Evolutionary conservation across 2,329 filamentous ascomycete genomes (phyloP).

Genomic region (Ilyonectria robusta): DNA sequence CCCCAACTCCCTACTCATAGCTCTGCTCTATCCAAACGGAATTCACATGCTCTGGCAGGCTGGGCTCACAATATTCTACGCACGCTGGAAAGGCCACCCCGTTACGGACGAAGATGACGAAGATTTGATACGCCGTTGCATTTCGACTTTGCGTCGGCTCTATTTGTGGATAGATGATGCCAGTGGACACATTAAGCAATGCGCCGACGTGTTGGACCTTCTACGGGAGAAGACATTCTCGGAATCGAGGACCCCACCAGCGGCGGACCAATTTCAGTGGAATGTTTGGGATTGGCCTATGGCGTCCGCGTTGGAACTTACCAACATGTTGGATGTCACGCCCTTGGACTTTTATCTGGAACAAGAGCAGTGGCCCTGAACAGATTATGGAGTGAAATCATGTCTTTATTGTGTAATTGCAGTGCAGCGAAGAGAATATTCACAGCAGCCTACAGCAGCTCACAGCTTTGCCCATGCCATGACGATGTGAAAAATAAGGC

Average conservation of each 20-base stretch:
- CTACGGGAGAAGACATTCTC: slow-evolving; percentile 40
- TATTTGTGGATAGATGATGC: slow-evolving; percentile 30
- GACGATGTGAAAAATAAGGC: no score
- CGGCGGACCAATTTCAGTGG: slow-evolving; percentile 41
- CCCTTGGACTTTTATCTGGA: slow-evolving; percentile 38
- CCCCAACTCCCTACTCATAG: slow-evolving; percentile 5
- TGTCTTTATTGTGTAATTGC: background rate
- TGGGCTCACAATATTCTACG: slow-evolving; percentile 43
- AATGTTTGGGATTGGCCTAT: slow-evolving; percentile 49
- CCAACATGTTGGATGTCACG: slow-evolving; percentile 42
- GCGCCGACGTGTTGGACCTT: slow-evolving; percentile 41
- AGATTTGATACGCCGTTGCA: slow-evolving; percentile 32
- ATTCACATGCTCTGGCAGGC: slow-evolving; percentile 47
- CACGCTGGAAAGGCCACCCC: slow-evolving; percentile 40
- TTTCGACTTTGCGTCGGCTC: slow-evolving; percentile 27
- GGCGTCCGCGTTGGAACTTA: slow-evolving; percentile 44
- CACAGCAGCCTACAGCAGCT: no score
- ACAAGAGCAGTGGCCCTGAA: slow-evolving; percentile 12
- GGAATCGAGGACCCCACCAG: slow-evolving; percentile 16
- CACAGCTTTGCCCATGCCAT: no score
- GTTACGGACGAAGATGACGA: slow-evolving; percentile 32
- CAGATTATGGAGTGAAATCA: background rate
- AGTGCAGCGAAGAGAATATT: no score
- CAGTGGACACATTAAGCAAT: slow-evolving; percentile 31
- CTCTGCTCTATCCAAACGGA: slow-evolving; percentile 44